These are phyloP conservation scores for Pleurotus giganteus DNA, from an alignment of 768 basidiomycete genomes.

Conservation along the genomic window DNA sequence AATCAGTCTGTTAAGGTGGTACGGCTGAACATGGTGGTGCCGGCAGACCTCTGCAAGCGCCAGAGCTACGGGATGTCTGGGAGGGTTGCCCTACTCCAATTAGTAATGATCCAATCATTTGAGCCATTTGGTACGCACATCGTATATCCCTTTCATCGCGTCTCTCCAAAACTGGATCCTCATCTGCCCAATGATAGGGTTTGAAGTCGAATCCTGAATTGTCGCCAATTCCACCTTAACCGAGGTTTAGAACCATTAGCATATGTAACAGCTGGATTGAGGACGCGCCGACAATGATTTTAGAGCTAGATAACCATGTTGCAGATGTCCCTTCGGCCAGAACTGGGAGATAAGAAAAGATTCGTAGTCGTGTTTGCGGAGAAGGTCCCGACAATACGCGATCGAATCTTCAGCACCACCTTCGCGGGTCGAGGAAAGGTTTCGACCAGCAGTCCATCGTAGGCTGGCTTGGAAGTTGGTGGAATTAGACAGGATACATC, in stretches of 20 bases:
- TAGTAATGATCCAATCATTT: conserved; percentile 8
- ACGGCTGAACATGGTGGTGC: conserved; percentile 52
- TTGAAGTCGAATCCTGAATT: conserved; percentile 75
- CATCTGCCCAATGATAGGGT: conserved; percentile 74
- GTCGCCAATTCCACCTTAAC: conserved; percentile 72
- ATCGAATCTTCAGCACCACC: conserved; percentile 34
- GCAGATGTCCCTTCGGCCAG: conserved; percentile 57
- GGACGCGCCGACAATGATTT: conserved; percentile 80
- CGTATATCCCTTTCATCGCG: conserved; percentile 62
- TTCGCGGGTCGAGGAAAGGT: neutral
- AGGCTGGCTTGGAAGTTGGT: neutral
- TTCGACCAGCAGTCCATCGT: neutral
- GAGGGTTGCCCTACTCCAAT: conserved; percentile 61
- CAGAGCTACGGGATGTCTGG: conserved; percentile 77
- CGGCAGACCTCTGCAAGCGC: conserved; percentile 62
- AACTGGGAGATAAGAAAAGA: conserved; percentile 70
- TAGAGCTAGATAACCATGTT: conserved; percentile 71
- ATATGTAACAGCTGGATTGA: conserved; percentile 11
- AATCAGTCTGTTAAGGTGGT: conserved; percentile 80
- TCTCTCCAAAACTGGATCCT: conserved; percentile 89
- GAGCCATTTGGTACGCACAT: conserved; percentile 40
- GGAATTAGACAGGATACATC: neutral
- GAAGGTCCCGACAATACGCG: conserved; percentile 68
- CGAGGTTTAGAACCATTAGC: conserved; percentile 12
- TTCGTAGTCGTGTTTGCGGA: conserved; percentile 81